Percentiles rank a stretch among this genome's conserved stretches.
Evolutionary conservation across 2,329 filamentous ascomycete species (phyloP).

Genomic region (Septoria linicola): DNA sequence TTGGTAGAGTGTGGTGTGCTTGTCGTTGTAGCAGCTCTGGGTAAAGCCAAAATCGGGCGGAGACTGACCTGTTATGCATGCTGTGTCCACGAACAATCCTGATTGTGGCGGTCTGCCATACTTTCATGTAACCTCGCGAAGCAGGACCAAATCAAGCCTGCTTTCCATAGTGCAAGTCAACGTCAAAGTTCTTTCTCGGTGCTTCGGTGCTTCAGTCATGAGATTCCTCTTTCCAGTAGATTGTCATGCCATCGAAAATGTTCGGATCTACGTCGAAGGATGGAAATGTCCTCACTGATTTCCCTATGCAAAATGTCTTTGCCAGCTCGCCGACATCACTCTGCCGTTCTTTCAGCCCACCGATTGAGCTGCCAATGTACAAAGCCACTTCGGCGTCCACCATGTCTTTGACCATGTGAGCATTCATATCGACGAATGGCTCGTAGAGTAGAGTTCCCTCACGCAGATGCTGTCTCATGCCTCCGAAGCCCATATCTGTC

Average conservation of each 20-base stretch:
- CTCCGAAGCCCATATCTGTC: conserved; percentile 18
- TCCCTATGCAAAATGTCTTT: conserved; percentile 16
- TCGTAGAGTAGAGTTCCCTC: conserved; percentile 28
- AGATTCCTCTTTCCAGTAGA: conserved; percentile 29
- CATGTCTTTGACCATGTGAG: conserved; percentile 21
- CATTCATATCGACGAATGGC: conserved; percentile 31
- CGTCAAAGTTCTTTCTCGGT: too few relatives aligned
- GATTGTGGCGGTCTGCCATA: conserved; percentile 1
- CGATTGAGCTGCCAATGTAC: conserved; percentile 30
- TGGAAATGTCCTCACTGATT: conserved; percentile 26
- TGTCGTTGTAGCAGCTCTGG: neutral
- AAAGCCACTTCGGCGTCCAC: conserved; percentile 19
- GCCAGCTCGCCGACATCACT: conserved; percentile 18
- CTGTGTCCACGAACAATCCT: neutral
- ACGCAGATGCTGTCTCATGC: conserved; percentile 16
- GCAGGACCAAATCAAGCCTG: too few relatives aligned
- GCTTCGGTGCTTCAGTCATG: conserved; percentile 20
- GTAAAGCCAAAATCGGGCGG: neutral
- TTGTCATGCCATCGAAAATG: conserved; percentile 31
- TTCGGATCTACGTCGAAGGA: conserved; percentile 34
- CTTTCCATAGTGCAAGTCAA: too few relatives aligned
- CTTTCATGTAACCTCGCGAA: neutral
- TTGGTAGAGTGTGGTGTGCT: neutral
- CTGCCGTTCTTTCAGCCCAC: conserved; percentile 16
- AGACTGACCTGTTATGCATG: neutral